phyloP scores from a whole-genome alignment of 495 filamentous ascomycete genomes.

The Acidiella bohemica region DNA sequence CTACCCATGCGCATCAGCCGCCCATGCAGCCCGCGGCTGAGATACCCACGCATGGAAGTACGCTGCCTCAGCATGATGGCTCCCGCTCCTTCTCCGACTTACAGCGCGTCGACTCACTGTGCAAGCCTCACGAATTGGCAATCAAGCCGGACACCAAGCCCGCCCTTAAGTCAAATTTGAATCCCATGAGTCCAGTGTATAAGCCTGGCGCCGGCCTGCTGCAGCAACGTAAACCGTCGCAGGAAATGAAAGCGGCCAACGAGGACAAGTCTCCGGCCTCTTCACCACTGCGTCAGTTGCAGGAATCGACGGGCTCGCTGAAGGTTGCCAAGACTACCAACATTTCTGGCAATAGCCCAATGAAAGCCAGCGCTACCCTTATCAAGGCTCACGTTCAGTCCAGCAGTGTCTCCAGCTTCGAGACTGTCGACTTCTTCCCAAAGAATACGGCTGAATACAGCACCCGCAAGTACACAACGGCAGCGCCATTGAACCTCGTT shows the following conservation, averaged over 20 bases:
- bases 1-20: too few species aligned
- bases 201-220: constrained; percentile 19
- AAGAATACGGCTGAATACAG: constrained; percentile 28
- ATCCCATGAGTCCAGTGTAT: constrained; percentile 28
- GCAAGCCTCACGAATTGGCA: constrained; percentile 7
- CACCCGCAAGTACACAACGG: constrained; percentile 15
- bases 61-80: constrained; percentile 14
- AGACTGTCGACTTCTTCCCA: constrained; percentile 32
- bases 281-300: constrained; percentile 8
- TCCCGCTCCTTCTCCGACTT: constrained; percentile 8
- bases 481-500: too few species aligned
- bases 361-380: constrained; percentile 13
- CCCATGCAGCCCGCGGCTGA: neutral
- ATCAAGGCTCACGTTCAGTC: constrained; percentile 19
- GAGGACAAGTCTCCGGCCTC: constrained; percentile 2
- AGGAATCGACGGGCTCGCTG: neutral
- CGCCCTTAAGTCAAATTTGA: constrained; percentile 15
- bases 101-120: constrained; percentile 1
- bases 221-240: neutral
- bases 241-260: constrained; percentile 9
- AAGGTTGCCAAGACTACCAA: neutral
- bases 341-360: constrained; percentile 3
- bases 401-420: constrained; percentile 26
- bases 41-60: neutral
- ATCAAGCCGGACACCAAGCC: constrained; percentile 12